Evolutionary conservation across 176 grass and related monocot species (phyloP), one percentile per base, ranked within the genome.

Genomic region (Aegilops sharonensis): DNA sequence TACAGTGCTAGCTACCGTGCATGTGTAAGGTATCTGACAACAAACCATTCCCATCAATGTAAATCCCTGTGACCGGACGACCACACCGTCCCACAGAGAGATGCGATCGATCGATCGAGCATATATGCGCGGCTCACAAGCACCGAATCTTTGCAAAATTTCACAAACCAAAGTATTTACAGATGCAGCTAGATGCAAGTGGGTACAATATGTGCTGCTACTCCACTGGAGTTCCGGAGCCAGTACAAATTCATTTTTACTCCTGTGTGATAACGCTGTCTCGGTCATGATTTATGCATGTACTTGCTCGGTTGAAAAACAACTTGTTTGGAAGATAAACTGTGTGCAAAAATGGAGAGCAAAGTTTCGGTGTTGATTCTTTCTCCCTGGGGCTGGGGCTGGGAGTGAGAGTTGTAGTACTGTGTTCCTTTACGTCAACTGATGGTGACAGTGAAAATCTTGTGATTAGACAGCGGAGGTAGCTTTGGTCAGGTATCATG

Each of bases 401-500:
- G 9, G 39, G 32, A 59, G 43, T 5, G 45, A 76, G 72, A 11
- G 45, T 17, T 31, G 25, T 21, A 57, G 25, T 57, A 59, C 56
- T 59, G n/a, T 60, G 23, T 25, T 57, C 31, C 43, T 78, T 68
- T 39, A 45, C 57, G 47, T 87, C 68, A 13, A 32, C 5, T 30
- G n/a, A 32, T 82, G 37, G 72, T 25, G 79, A 65, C 5, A 3
- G 56, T 64, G 64, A 82, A 78, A 86, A 86, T 83, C 72, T 5
- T 6, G 36, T 57, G 85, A 91, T 81, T 88, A 91, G 85, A 91
- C 85, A 77, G 40, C 9, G 70, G 70, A 64, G 77, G 66, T 81
- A 85, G 69, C 89, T 88, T 88, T 91, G 83, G 76, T 80, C 89
- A 88, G 69, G 60, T 85, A 70, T 35, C 85, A 64, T 91, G 81